These are phyloP conservation scores for Cyberlindnera misumaiensis DNA, from an alignment of 805 yeast genomes.

Conservation along the genomic window DNA sequence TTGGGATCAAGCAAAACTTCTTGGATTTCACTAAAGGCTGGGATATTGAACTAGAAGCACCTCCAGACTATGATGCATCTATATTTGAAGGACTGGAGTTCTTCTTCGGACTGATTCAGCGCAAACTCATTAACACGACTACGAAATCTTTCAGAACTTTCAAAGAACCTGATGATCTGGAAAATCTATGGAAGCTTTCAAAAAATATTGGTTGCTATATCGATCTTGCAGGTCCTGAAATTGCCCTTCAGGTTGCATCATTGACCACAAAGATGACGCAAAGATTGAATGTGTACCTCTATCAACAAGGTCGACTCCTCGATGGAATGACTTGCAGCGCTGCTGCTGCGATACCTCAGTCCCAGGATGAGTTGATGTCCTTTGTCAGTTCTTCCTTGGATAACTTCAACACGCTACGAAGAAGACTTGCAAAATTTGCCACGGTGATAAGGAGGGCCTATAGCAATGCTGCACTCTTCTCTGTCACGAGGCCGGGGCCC, in stretches of 20 bases:
- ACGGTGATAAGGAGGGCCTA: constrained; percentile 60
- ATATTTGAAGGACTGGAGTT: constrained; percentile 70
- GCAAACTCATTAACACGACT: constrained; percentile 74
- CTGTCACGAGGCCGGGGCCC: constrained; percentile 41
- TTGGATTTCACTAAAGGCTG: constrained; percentile 56
- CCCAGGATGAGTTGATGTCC: constrained; percentile 26
- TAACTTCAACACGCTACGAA: constrained; percentile 66
- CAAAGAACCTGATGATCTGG: constrained; percentile 87
- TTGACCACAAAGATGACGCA: constrained; percentile 63
- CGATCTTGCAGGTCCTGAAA: constrained; percentile 73
- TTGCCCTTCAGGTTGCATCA: constrained; percentile 68
- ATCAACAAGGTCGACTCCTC: constrained; percentile 65
- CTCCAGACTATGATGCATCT: constrained; percentile 56
- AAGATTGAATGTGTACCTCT: constrained; percentile 62
- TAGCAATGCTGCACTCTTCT: constrained; percentile 63
- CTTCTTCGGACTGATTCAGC: constrained; percentile 61
- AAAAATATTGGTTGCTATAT: constrained; percentile 71
- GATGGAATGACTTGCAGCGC: constrained; percentile 26
- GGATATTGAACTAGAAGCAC: constrained; percentile 61
- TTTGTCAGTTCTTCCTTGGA: constrained; percentile 55
- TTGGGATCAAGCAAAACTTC: constrained; percentile 65
- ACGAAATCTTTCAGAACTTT: constrained; percentile 70
- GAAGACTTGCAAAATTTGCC: constrained; percentile 77
- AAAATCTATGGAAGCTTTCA: constrained; percentile 72
- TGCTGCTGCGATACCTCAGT: constrained; percentile 11